phyloP scores from a whole-genome alignment of 169 alveolate species.

The Besnoitia besnoiti region DNA sequence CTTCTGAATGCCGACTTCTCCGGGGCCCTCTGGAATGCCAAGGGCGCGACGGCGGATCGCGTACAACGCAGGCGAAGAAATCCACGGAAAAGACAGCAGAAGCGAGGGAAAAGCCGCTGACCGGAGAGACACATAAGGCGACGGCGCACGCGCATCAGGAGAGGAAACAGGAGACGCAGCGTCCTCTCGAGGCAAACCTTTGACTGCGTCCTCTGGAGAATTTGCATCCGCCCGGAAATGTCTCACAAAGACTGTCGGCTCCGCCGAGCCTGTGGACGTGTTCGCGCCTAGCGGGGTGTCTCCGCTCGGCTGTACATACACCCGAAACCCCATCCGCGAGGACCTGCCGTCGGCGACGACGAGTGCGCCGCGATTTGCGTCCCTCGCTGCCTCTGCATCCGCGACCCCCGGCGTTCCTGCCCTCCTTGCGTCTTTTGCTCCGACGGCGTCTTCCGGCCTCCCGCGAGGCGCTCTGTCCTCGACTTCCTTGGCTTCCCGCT shows the following conservation, averaged over 20 bases:
- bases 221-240: neutral
- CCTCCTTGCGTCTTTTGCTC: too few relatives aligned
- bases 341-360: conserved; percentile 30
- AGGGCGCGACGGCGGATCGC: neutral
- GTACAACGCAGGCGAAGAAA: conserved; percentile 9
- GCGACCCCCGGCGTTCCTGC: too few relatives aligned
- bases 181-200: too few relatives aligned
- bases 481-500: neutral
- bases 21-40: conserved; percentile 25
- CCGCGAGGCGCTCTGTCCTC: neutral
- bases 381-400: neutral
- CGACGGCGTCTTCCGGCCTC: neutral
- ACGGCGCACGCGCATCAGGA: neutral
- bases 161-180: neutral
- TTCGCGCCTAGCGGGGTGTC: neutral
- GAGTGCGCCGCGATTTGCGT: conserved; percentile 1
- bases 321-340: conserved; percentile 17
- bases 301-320: neutral
- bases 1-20: conserved; percentile 29
- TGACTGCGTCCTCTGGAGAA: neutral
- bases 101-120: neutral
- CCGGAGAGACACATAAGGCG: neutral
- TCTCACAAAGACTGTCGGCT: neutral
- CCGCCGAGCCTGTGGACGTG: neutral
- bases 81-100: neutral